phyloP scores from a whole-genome alignment of 1,284 basidiomycete genomes.

The Somion occarium region DNA sequence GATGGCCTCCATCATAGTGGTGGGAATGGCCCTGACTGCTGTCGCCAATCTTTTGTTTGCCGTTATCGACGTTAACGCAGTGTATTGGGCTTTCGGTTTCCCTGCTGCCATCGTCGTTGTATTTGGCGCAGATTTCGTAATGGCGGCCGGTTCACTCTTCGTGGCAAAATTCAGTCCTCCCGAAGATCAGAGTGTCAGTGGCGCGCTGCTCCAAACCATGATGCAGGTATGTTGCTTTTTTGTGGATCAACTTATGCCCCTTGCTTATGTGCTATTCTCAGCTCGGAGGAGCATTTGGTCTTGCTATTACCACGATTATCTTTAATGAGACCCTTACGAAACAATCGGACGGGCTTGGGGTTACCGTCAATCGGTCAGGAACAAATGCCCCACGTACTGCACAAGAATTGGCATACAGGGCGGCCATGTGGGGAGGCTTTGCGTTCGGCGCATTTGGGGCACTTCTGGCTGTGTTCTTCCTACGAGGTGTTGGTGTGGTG shows the following conservation, averaged over 20 bases:
- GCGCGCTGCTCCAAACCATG: constrained; percentile 75
- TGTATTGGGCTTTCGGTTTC: constrained; percentile 83
- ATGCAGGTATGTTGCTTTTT: constrained; percentile 44
- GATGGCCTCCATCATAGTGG: constrained; percentile 25
- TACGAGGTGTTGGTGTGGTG: constrained; percentile 57
- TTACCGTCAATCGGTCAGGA: neutral
- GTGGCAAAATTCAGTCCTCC: constrained; percentile 68
- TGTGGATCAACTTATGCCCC: neutral
- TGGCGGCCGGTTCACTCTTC: constrained; percentile 70
- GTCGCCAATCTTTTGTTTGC: constrained; percentile 71
- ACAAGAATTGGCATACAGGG: constrained; percentile 48
- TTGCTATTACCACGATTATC: constrained; percentile 73
- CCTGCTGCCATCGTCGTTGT: constrained; percentile 71
- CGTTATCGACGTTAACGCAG: constrained; percentile 50
- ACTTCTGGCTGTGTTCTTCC: constrained; percentile 44
- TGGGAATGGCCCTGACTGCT: constrained; percentile 60
- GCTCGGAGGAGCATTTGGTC: constrained; percentile 72
- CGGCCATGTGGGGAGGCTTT: constrained; percentile 62
- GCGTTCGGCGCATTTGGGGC: constrained; percentile 55
- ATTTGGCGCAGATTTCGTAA: constrained; percentile 78
- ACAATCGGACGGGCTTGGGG: constrained; percentile 22
- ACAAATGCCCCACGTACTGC: constrained; percentile 28
- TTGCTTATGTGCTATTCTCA: constrained; percentile 21
- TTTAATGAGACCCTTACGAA: constrained; percentile 47
- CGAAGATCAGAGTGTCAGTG: constrained; percentile 77